Evolutionary conservation across 495 filamentous ascomycete species (phyloP).

Genomic region (Neurospora africana): DNA sequence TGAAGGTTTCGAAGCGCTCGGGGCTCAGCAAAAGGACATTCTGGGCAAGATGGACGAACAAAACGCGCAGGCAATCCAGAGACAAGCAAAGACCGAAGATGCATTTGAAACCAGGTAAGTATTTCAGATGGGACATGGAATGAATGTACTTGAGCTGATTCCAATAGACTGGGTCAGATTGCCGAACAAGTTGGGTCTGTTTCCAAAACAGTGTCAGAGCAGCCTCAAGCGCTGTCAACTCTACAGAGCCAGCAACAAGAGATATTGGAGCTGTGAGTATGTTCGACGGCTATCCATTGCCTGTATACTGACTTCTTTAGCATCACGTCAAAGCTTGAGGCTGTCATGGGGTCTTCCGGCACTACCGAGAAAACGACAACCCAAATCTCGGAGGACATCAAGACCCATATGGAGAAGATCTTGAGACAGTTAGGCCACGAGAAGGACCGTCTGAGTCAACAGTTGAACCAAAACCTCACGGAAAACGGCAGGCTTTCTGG

Average conservation of each 20-base stretch:
- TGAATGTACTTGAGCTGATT: background rate
- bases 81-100: constrained; percentile 3
- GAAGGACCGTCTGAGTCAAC: constrained; percentile 9
- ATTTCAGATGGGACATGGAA: background rate
- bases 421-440: constrained; percentile 10
- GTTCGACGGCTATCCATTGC: background rate
- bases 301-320: constrained; percentile 5
- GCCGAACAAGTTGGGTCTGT: constrained; percentile 6
- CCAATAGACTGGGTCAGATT: constrained; percentile 7
- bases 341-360: constrained; percentile 4
- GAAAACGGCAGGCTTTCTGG: constrained; percentile 14
- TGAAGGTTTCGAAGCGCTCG: constrained; percentile 16
- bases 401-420: constrained; percentile 6
- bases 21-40: constrained; percentile 21
- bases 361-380: background rate
- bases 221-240: constrained; percentile 4
- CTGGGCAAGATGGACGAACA: constrained; percentile 18
- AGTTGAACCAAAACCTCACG: constrained; percentile 10
- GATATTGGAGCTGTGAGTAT: constrained; percentile 2
- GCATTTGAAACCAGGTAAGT: constrained; percentile 5
- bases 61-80: constrained; percentile 1
- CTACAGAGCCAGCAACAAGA: constrained; percentile 4
- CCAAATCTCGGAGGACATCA: constrained; percentile 7
- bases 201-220: background rate
- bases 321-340: constrained; percentile 8